Conservation (phyloP, 2,329 filamentous ascomycete genomes). For the Pestalotiopsis sp. region DNA sequence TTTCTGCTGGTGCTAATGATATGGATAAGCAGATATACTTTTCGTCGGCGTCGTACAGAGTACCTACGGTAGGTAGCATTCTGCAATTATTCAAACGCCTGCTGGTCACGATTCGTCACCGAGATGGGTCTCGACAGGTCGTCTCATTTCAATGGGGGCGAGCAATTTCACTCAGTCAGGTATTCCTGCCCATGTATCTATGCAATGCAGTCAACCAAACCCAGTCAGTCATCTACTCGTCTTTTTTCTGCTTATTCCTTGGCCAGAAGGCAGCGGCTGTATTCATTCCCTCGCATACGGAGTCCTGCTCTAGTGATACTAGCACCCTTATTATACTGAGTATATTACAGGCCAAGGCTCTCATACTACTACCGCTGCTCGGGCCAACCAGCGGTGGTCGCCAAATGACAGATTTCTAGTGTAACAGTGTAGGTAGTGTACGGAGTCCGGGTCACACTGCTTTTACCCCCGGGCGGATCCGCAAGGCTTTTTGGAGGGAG, state of each 20-base stretch:
- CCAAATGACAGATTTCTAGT: background rate
- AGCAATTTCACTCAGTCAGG: conserved; percentile 6
- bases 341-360: background rate
- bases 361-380: background rate
- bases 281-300: background rate
- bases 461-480: background rate
- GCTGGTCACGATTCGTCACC: conserved; percentile 18
- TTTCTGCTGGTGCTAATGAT: background rate
- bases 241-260: background rate
- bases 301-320: too few relatives aligned
- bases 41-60: background rate
- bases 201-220: background rate
- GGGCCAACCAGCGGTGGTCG: background rate
- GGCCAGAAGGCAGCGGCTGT: background rate
- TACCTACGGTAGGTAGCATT: background rate
- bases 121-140: conserved; percentile 20
- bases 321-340: too few relatives aligned
- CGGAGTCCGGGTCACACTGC: background rate
- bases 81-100: background rate
- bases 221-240: background rate
- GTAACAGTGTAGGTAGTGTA: background rate
- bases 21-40: background rate
- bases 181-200: background rate
- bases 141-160: conserved; percentile 27
- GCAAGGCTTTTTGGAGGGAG: background rate